Base-by-base conservation (phyloP, 768 basidiomycete species). In the Sarcomyxa edulis region DNA sequence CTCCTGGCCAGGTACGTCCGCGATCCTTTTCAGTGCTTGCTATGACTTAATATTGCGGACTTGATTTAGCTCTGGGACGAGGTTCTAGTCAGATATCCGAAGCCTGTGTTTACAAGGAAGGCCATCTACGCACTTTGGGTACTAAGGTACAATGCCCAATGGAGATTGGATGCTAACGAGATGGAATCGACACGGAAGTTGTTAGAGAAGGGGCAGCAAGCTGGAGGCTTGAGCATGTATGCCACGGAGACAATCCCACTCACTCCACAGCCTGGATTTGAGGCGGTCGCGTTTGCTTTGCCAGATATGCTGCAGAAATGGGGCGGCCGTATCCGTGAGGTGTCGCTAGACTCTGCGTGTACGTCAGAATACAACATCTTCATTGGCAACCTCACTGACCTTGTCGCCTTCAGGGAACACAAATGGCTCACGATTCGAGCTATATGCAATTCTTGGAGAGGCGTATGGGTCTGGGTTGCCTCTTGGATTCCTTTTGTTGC, bases 391-490 rank as follows among this genome's bases (percentile, higher is more conserved):
- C 6, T 19, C 14, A 34, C 10, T 27, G 6, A 18, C 4, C 18
- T 33, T 30, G 6, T 21, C 36, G 18, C 11, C 14, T 28, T 0
- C 28, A 63, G 62, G 54, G 51, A 54, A 60, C 5, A 64, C 59
- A 2, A 65, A 65, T 47, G 49, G 48, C 0, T 45, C 49, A 2
- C 47, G 53, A 7, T 64, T 44, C 37, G 61, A 66, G 39, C 33
- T 62, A 0, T 66, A 54, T 45, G 54, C 56, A 0, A 33, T 62
- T 2, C 42, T 65, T 3, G 58, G 61, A 0, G 59, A 65, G 26
- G 48, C 60, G 1, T 48, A 54, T 32, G 59, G 60, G 4, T 60
- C 52, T 3, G 61, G 56, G 0, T 49, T 58, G 19, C 62, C 64
- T n/a, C 28, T 65, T 1, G 61, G 56, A 6, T 61, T 48, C 39